Evolutionary conservation across 192 early-diverging fungal genomes (phyloP).

Genomic region (Allomyces macrogynus): DNA sequence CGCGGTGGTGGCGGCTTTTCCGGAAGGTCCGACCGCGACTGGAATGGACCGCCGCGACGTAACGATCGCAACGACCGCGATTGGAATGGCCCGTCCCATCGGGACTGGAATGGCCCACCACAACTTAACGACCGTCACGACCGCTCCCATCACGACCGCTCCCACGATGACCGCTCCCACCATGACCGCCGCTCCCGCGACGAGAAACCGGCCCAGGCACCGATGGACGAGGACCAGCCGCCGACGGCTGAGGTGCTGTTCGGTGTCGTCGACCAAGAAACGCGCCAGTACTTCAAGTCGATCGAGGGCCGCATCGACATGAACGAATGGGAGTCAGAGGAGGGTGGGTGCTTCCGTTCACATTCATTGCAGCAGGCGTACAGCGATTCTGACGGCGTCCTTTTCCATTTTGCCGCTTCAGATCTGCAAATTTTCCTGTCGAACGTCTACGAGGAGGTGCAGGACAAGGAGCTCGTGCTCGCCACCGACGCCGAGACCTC

Average conservation of each 20-base stretch:
- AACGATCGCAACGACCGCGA: no score
- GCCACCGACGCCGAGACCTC: slow-evolving; percentile 59
- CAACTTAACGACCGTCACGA: not conserved
- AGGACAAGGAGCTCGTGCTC: slow-evolving; percentile 48
- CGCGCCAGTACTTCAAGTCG: not conserved
- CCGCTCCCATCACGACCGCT: not conserved
- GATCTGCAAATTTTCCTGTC: slow-evolving; percentile 48
- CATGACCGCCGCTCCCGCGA: not conserved
- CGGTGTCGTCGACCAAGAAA: not conserved
- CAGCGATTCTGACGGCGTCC: not conserved
- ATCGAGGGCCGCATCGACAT: not conserved
- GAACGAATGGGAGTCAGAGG: not conserved
- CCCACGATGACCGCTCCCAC: not conserved
- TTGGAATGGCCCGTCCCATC: not conserved
- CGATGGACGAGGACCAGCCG: not conserved
- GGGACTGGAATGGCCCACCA: not conserved
- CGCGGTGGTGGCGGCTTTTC: no score
- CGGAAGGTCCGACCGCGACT: no score
- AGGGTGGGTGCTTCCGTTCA: not conserved
- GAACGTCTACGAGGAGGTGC: slow-evolving; percentile 55
- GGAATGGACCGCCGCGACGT: no score
- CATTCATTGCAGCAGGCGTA: not conserved
- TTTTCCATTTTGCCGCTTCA: slow-evolving; percentile 3
- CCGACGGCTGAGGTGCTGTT: not conserved
- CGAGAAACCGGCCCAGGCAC: not conserved